Evolutionary conservation across 495 filamentous ascomycete species (phyloP).

Genomic region (Podospora conica): DNA sequence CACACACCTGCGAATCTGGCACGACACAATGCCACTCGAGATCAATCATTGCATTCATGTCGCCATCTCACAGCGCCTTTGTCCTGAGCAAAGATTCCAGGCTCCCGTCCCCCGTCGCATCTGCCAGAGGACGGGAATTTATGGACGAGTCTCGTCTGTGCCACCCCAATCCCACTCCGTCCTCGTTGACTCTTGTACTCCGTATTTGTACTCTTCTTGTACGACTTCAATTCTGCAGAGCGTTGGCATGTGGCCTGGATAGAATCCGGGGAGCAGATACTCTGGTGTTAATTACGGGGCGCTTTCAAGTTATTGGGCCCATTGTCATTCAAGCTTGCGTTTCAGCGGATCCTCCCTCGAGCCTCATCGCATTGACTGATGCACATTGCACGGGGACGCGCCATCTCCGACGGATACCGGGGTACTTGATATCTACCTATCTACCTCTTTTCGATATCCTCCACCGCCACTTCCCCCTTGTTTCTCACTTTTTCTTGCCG

Average conservation of each 20-base stretch:
- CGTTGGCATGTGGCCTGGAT: neutral
- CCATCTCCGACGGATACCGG: neutral
- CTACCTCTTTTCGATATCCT: constrained; percentile 3
- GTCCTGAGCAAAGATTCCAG: neutral
- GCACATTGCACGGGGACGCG: neutral
- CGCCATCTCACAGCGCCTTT: neutral
- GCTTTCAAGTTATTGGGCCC: neutral
- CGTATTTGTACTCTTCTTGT: too few species aligned
- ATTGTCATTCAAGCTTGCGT: neutral
- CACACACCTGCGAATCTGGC: neutral
- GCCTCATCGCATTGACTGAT: neutral
- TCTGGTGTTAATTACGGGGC: neutral
- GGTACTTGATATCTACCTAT: neutral
- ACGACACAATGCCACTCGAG: neutral
- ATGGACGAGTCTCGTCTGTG: neutral
- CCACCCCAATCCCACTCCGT: neutral
- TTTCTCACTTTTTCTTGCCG: constrained; percentile 26
- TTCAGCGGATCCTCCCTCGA: neutral
- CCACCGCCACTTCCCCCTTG: constrained; percentile 8
- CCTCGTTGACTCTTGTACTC: neutral
- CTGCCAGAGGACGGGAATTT: neutral
- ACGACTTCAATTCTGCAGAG: neutral
- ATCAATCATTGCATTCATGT: neutral
- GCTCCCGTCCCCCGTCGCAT: neutral
- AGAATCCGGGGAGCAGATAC: neutral